Base-by-base conservation (phyloP, 768 basidiomycete genomes). In the Phaeotremella skinneri region DNA sequence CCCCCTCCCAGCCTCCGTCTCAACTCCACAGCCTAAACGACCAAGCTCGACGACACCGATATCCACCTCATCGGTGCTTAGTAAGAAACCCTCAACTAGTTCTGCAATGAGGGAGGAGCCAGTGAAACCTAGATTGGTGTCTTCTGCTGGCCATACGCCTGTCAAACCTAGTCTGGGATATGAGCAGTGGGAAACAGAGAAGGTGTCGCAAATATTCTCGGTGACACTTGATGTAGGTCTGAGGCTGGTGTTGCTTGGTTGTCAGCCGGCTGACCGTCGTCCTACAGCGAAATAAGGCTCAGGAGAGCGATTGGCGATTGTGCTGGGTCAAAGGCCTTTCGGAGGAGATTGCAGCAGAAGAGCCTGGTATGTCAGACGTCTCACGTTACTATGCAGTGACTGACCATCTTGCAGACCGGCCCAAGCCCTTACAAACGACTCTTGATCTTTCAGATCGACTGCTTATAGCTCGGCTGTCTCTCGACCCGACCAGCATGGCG, bases 281-380 rank as follows among this genome's bases (percentile, higher is more conserved):
- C 34, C 20, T 27, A 23, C 70, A 87, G 87, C 82, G 80, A 74
- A 79, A 81, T 17, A 79, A 80, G 1, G 86, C 87, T 0, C 83
- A 86, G 67, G 76, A 77, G 63, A 85, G 80, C 54, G 81, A 82
- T 39, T 87, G 86, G 79, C 82, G 86, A 55, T 76, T 86, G 41
- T 87, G 89, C 25, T 94, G 90, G 90, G 83, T 97, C 60, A 92
- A 92, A 78, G 76, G 80, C 31, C 79, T 94, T 25, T 83, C 83
- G 21, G 74, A 79, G 5, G 93, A 97, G 66, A 73, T 94, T 25
- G 78, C 78, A 34, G 79, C 83, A 23, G 89, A 66, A 27, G 68
- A 68, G 34, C 37, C 37, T 5, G 45, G 63, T 57, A 14, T 47
- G 48, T 55, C 27, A 7, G 4, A 6, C 17, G 11, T 29, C 25